Conservation (phyloP, 1,139 yeast genomes). For the Trichomonascaceae sp. region DNA sequence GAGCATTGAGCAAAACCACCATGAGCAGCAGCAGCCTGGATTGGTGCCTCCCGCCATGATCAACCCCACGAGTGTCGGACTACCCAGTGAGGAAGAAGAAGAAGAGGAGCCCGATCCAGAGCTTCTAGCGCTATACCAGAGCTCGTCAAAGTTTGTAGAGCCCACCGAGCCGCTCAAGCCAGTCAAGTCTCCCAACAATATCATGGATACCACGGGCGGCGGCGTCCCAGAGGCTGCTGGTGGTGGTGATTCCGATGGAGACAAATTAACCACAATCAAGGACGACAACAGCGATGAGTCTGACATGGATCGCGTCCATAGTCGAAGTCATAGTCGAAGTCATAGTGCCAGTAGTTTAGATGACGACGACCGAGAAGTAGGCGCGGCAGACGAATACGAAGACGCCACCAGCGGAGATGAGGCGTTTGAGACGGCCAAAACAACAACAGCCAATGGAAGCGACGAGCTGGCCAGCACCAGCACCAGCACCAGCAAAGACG, state of each 20-base stretch:
- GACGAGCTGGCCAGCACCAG: neutral
- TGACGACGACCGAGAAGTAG: neutral
- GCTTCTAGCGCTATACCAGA: slow-evolving; percentile 22
- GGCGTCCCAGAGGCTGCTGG: neutral
- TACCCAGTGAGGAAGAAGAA: too few relatives aligned
- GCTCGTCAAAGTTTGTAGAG: slow-evolving; percentile 18
- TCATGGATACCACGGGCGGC: neutral
- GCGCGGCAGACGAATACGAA: slow-evolving; percentile 1
- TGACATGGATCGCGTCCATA: slow-evolving; percentile 3
- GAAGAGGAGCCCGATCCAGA: slow-evolving; percentile 16
- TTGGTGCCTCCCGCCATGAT: too few relatives aligned
- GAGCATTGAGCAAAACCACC: neutral
- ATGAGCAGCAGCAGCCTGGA: neutral
- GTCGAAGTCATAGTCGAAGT: too few relatives aligned
- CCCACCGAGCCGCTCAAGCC: slow-evolving; percentile 13
- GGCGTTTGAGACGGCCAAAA: neutral
- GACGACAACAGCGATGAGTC: slow-evolving; percentile 4
- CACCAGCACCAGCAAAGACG: too few relatives aligned
- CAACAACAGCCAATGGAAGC: neutral
- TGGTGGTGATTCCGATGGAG: slow-evolving; percentile 3
- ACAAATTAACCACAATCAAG: too few relatives aligned
- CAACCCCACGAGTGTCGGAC: too few relatives aligned
- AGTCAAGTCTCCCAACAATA: slow-evolving; percentile 10
- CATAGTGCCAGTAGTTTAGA: too few relatives aligned
- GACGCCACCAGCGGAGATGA: neutral